Percentiles rank a stretch among this genome's conserved stretches.
These are phyloP conservation scores for Leucocoprinus leucothites DNA, from an alignment of 768 basidiomycete genomes.

Conservation along the genomic window DNA sequence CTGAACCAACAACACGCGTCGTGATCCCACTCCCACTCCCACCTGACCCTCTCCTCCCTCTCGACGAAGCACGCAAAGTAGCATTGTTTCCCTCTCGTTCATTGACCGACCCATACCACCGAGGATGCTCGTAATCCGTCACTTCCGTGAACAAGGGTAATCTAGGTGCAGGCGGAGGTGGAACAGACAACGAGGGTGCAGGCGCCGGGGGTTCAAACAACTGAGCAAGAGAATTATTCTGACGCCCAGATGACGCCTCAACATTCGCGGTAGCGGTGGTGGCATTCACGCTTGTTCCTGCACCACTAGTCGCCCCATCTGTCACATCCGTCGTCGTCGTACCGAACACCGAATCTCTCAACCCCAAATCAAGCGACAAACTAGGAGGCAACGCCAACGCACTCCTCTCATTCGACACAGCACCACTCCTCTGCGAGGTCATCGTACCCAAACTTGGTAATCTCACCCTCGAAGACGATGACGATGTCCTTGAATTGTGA, in stretches of 20 bases:
- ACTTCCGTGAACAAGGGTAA: not conserved
- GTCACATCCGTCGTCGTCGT: not conserved
- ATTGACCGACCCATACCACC: too few relatives aligned
- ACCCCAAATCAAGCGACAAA: not conserved
- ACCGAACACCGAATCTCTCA: not conserved
- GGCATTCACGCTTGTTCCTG: too few relatives aligned
- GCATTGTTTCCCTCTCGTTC: not conserved
- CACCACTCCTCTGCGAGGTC: not conserved
- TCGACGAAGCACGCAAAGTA: not conserved
- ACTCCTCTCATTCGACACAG: too few relatives aligned
- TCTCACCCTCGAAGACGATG: not conserved
- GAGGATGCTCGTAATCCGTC: not conserved
- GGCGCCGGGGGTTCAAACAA: too few relatives aligned
- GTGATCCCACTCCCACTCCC: not conserved
- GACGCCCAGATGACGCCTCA: not conserved
- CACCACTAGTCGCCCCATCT: too few relatives aligned
- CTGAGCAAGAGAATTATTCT: not conserved
- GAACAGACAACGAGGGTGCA: not conserved
- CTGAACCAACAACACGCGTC: conserved; percentile 8
- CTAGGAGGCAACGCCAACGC: not conserved
- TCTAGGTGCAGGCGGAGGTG: not conserved
- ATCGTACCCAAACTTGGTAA: not conserved
- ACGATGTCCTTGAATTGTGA: not conserved
- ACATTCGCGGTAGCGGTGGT: not conserved
- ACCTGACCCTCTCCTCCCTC: not conserved